Evolutionary conservation across 371 early-diverging fungal species (phyloP).

Genomic region (Mucor piriformis): DNA sequence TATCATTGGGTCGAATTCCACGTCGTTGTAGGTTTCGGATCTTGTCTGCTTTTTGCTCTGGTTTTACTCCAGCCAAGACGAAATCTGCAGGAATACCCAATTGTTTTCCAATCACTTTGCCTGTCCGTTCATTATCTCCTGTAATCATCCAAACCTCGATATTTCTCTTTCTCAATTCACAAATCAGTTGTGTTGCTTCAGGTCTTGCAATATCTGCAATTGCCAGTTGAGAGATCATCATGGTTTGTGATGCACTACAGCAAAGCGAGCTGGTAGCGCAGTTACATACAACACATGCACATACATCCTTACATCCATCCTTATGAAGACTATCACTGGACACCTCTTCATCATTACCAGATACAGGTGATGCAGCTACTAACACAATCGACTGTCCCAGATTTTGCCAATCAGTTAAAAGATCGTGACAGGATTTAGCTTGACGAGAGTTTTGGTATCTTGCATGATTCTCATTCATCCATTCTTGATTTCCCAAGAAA

Average conservation of each 20-base stretch:
- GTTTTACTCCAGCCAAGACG: slow-evolving; percentile 62
- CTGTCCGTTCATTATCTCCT: slow-evolving; percentile 68
- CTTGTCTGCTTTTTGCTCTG: slow-evolving; percentile 70
- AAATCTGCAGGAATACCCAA: slow-evolving; percentile 58
- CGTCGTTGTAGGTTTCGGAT: slow-evolving; percentile 61
- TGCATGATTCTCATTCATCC: slow-evolving; percentile 71
- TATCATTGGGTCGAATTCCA: slow-evolving; percentile 14
- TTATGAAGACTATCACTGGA: slow-evolving; percentile 25
- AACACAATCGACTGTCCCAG: slow-evolving; percentile 67
- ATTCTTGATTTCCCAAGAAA: slow-evolving; percentile 68
- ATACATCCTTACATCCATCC: slow-evolving; percentile 43
- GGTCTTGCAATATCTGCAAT: slow-evolving; percentile 63
- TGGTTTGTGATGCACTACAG: slow-evolving; percentile 38
- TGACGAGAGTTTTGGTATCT: slow-evolving; percentile 48
- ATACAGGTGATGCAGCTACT: slow-evolving; percentile 56
- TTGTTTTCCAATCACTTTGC: slow-evolving; percentile 59
- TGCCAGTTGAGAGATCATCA: slow-evolving; percentile 58
- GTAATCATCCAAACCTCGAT: slow-evolving; percentile 77
- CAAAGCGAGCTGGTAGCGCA: slow-evolving; percentile 48
- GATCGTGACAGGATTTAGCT: slow-evolving; percentile 30
- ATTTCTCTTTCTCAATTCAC: slow-evolving; percentile 44
- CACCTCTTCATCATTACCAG: slow-evolving; percentile 18
- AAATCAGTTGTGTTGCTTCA: slow-evolving; percentile 52
- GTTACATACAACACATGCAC: slow-evolving; percentile 54
- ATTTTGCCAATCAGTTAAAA: slow-evolving; percentile 57